These are phyloP conservation scores for Aphanomyces stellatus DNA, from an alignment of 352 stramenopile genomes.

Conservation along the genomic window DNA sequence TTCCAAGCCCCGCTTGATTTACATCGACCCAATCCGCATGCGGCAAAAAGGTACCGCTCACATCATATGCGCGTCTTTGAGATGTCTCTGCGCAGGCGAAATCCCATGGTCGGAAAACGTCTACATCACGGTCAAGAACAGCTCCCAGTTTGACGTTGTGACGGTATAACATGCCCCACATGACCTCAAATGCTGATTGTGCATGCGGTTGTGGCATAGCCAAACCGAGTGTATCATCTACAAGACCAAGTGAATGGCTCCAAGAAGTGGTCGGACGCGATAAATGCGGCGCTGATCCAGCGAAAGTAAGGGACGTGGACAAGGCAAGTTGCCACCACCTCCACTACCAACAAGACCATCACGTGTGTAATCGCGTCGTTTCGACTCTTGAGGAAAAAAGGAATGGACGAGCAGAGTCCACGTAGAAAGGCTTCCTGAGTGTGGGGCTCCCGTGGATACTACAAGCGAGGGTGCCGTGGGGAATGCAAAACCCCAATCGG, in stretches of 20 bases:
- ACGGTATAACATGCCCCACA: slow-evolving; percentile 32
- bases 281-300: slow-evolving; percentile 71
- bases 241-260: slow-evolving; percentile 83
- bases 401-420: too few relatives aligned
- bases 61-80: not conserved
- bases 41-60: slow-evolving; percentile 56
- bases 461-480: too few relatives aligned
- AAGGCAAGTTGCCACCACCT: too few relatives aligned
- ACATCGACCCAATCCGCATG: slow-evolving; percentile 87
- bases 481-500: too few relatives aligned
- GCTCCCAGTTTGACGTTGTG: slow-evolving; percentile 77
- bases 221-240: slow-evolving; percentile 81
- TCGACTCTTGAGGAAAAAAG: too few relatives aligned
- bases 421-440: too few relatives aligned
- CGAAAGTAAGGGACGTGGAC: too few relatives aligned
- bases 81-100: slow-evolving; percentile 30
- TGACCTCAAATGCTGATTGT: not conserved
- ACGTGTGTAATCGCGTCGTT: too few relatives aligned
- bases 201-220: slow-evolving; percentile 26
- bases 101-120: slow-evolving; percentile 81
- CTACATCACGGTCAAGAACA: slow-evolving; percentile 81
- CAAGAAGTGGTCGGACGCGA: slow-evolving; percentile 85
- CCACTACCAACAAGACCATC: too few relatives aligned
- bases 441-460: too few relatives aligned
- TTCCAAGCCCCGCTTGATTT: slow-evolving; percentile 79